Base-by-base conservation (phyloP, 2,329 filamentous ascomycete genomes). In the Kalmusia sp. region DNA sequence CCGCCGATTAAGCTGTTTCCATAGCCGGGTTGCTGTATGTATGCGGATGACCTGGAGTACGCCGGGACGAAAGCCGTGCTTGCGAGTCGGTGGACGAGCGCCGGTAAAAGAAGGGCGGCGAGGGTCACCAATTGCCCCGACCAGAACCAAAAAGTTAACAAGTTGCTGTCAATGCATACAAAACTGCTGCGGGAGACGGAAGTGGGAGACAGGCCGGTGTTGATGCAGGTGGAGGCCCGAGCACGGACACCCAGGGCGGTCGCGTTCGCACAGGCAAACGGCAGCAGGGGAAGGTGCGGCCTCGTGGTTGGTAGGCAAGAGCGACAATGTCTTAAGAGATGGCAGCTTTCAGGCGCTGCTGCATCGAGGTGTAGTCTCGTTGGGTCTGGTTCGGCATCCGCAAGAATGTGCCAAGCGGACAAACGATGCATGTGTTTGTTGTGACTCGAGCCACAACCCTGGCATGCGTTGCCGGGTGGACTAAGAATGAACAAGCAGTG, bases 111-210 rank as follows among this genome's bases (percentile, higher is more conserved):
- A 71, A 51, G 58, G 67, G 53, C 63, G 58, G 65, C 62, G 53
- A 54, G 60, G 57, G 57, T 59, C 54, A 57, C 57, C 62, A 67
- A 67, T 59, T 58, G 59, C 64, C 38, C 56, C 65, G 53, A 48
- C 60, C 50, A 59, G 59, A 49, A 59, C 57, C 65, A 69, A 70
- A 49, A 69, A 62, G 58, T 63, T 67, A 70, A 67, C 65, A 68
- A 65, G 62, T 63, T 62, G 63, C 61, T 65, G 64, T 64, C 63
- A 65, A 65, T 67, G 65, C 65, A 64, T 69, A 63, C 62, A 64
- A 61, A 63, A 47, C 22, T 38, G 43, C 31, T 51, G 49, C 40
- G 50, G 34, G 57, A 54, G 48, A 55, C 46, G 52, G 56, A 30
- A 45, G 40, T 57, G 49, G 51, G 46, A 46, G 39, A 46, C 41